Base-by-base conservation (phyloP, 768 basidiomycete species). In the Gyrodon lividus region DNA sequence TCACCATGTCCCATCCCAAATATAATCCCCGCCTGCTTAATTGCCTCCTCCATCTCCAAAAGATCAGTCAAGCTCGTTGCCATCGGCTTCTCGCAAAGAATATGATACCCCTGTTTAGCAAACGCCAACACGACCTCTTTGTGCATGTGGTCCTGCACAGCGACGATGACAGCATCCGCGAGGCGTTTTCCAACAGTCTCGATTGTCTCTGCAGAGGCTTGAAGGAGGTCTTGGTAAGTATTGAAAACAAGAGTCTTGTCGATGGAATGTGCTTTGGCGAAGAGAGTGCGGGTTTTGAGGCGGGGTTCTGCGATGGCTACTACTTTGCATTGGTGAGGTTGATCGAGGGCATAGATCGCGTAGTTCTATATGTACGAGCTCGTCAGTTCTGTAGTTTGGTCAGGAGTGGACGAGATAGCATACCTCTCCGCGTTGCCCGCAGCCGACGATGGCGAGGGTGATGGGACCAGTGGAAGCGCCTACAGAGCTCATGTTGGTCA, bases 31-130 rank as follows among this genome's bases (percentile, higher is more conserved):
- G 85, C 79, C 30, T 82, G 77, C 67, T 81, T 83, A 26, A 94
- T 77, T 0, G 82, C 87, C 28, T 74, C 72, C 55, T 89, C 83
- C 75, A 94, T 93, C 65, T 73, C 76, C 43, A 94, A 64, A 52
- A 92, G 89, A 56, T 89, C 89, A 47, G 78, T 74, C 33, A 87
- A 60, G 47, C 67, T 80, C 4, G 88, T 92, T 1, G 91, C 89
- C 87, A 95, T 90, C 0, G 92, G 92, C 65, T 95, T 95, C 77
- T 95, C 92, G 68, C 92, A 94, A 19, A 95, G 76, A 50, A 95
- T 89, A 59, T 92, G 85, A 62, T 94, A 94, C 1, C 90, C 89
- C 61, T 90, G 89, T 37, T 75, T 77, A 0, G 85, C 84, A 70
- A 92, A 92, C 0, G 85, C 88, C 8, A 80, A 63, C 0, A 87